Percentiles rank a stretch among this genome's conserved stretches.
Evolutionary conservation across 352 stramenopile species (phyloP).

Genomic region (Pythium aristosporum): DNA sequence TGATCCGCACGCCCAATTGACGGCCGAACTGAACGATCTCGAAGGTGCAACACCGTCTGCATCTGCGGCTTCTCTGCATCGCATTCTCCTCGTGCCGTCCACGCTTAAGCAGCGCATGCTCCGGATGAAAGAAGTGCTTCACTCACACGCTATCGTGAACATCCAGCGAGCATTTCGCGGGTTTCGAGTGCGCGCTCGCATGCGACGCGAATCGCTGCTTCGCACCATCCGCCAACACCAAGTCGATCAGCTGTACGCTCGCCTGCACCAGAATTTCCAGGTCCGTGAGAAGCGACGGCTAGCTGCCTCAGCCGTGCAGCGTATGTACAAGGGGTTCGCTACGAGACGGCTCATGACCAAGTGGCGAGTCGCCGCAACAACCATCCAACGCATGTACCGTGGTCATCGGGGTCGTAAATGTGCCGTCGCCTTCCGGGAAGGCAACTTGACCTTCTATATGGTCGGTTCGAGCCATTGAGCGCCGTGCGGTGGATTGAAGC

Average conservation of each 20-base stretch:
- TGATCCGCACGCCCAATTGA: slow-evolving; percentile 19
- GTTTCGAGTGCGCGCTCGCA: slow-evolving; percentile 51
- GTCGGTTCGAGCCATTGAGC: slow-evolving; percentile 4
- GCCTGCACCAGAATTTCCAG: slow-evolving; percentile 31
- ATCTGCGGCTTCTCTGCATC: slow-evolving; percentile 13
- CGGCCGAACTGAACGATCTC: not conserved
- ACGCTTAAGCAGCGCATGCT: slow-evolving; percentile 46
- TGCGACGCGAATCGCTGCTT: slow-evolving; percentile 43
- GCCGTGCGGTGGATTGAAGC: not conserved
- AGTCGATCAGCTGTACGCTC: slow-evolving; percentile 37
- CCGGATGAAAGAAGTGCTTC: slow-evolving; percentile 13
- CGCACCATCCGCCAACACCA: slow-evolving; percentile 52
- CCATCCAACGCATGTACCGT: slow-evolving; percentile 59
- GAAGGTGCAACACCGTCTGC: not conserved
- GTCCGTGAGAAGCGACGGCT: slow-evolving; percentile 44
- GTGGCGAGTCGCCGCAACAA: slow-evolving; percentile 33
- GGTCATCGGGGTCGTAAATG: slow-evolving; percentile 51
- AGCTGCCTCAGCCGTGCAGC: slow-evolving; percentile 51
- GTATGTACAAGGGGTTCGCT: slow-evolving; percentile 51
- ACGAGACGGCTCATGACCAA: slow-evolving; percentile 31
- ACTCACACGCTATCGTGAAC: slow-evolving; percentile 37
- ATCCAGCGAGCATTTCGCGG: slow-evolving; percentile 55
- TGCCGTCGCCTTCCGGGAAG: slow-evolving; percentile 59
- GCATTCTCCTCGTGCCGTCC: slow-evolving; percentile 43
- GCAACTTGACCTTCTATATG: slow-evolving; percentile 73